Evolutionary conservation across 2,329 filamentous ascomycete species (phyloP).

Genomic region (Aureobasidium leucospermi): DNA sequence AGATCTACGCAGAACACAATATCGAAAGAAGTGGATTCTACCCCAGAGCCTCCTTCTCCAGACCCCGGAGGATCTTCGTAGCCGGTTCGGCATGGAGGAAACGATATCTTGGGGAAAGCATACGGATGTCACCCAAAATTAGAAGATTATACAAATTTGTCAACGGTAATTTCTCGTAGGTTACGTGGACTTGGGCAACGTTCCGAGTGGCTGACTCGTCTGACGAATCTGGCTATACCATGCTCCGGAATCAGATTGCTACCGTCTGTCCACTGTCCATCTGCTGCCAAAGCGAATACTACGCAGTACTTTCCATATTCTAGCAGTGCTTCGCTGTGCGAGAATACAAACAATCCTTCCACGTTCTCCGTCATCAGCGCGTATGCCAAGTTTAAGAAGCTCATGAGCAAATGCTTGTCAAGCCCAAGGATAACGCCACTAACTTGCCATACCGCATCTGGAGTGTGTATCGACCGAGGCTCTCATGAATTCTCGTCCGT

Average conservation of each 20-base stretch:
- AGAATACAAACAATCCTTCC: too few relatives aligned
- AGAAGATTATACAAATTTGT: background rate
- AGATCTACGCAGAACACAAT: too few relatives aligned
- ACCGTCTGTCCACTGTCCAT: background rate
- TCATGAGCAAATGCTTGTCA: background rate
- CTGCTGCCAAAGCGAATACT: too few relatives aligned
- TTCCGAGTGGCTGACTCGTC: background rate
- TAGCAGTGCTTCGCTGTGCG: too few relatives aligned
- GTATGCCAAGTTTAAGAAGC: background rate
- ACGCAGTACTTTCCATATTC: too few relatives aligned
- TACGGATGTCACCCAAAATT: background rate
- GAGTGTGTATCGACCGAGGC: background rate
- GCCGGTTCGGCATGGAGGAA: background rate
- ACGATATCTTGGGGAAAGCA: too few relatives aligned
- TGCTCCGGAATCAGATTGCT: background rate
- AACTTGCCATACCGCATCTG: background rate
- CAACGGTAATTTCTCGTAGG: background rate
- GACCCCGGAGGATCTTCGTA: background rate
- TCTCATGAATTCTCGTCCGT: background rate
- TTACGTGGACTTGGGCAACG: background rate
- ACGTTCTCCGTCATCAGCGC: too few relatives aligned
- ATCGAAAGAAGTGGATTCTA: too few relatives aligned
- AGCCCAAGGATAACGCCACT: background rate
- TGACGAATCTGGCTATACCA: background rate
- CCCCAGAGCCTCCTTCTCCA: too few relatives aligned